These are phyloP conservation scores for Pseudonectria buxi DNA, from an alignment of 2,329 filamentous ascomycete genomes.

Conservation along the genomic window DNA sequence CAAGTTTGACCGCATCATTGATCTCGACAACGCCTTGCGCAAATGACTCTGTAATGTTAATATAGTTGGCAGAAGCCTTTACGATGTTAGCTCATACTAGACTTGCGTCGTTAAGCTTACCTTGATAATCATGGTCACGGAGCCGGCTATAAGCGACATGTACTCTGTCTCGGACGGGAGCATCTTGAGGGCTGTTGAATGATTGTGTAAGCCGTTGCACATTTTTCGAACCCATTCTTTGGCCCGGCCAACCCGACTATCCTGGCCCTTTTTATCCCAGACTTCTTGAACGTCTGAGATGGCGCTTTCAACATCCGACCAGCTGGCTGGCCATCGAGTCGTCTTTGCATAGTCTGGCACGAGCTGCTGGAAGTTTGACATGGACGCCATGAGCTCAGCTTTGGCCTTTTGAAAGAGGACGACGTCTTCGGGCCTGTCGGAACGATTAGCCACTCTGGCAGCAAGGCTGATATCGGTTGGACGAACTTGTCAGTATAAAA, in stretches of 20 bases:
- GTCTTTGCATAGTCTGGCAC: not conserved
- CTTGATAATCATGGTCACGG: slow-evolving; percentile 12
- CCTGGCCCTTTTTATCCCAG: slow-evolving; percentile 6
- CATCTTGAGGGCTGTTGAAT: slow-evolving; percentile 10
- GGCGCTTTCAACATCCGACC: slow-evolving; percentile 4
- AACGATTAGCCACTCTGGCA: too few species aligned
- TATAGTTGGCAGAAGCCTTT: slow-evolving; percentile 12
- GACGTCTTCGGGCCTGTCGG: slow-evolving; percentile 2
- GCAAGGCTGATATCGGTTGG: too few species aligned
- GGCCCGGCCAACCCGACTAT: slow-evolving; percentile 1
- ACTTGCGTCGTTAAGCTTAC: too few species aligned
- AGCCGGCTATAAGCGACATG: slow-evolving; percentile 7
- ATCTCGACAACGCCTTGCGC: slow-evolving; percentile 9
- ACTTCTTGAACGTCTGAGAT: slow-evolving; percentile 1
- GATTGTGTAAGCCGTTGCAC: slow-evolving; percentile 11
- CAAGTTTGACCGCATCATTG: slow-evolving; percentile 11
- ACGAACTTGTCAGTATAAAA: slow-evolving; percentile 3
- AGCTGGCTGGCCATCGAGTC: not conserved
- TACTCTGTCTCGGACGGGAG: slow-evolving; percentile 10
- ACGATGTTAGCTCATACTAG: too few species aligned
- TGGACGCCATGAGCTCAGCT: slow-evolving; percentile 3
- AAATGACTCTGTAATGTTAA: slow-evolving; percentile 9
- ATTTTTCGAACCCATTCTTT: slow-evolving; percentile 8
- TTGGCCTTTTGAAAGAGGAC: slow-evolving; percentile 2
- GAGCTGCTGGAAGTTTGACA: slow-evolving; percentile 5